Conservation (phyloP, 169 alveolate genomes). For the Cryptosporidium felis region DNA sequence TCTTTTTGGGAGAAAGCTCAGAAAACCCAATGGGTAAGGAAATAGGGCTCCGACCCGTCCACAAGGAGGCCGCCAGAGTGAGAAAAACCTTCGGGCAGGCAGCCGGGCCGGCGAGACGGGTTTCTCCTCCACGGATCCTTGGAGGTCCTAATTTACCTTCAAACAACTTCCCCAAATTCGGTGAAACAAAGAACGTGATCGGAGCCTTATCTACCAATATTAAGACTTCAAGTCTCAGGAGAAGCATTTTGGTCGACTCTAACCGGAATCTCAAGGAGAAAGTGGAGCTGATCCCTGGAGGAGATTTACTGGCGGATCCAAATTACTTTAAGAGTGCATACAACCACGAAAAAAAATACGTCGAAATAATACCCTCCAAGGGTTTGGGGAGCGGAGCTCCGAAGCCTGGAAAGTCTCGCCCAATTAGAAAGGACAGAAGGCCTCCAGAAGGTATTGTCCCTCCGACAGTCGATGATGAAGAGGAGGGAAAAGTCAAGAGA, state of each 20-base stretch:
- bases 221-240: neutral
- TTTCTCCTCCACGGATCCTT: too few species aligned
- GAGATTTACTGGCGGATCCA: constrained; percentile 30
- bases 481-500: neutral
- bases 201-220: neutral
- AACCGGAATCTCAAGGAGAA: neutral
- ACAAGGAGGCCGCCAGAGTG: constrained; percentile 34
- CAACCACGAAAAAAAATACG: neutral
- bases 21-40: constrained; percentile 44
- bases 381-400: constrained; percentile 56
- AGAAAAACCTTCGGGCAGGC: constrained; percentile 25
- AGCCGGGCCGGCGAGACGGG: too few species aligned
- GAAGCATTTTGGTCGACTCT: neutral
- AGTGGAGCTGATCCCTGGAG: constrained; percentile 16
- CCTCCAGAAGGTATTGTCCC: neutral
- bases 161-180: too few species aligned
- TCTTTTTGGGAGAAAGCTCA: constrained; percentile 43
- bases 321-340: constrained; percentile 15
- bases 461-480: neutral
- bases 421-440: neutral
- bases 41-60: constrained; percentile 11
- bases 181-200: too few species aligned
- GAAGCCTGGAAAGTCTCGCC: constrained; percentile 9
- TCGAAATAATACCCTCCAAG: constrained; percentile 25
- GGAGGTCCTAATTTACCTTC: too few species aligned